Percentiles rank a stretch among this genome's conserved stretches.
Conservation (phyloP, 306 rosid species). For the Dryas alaskensis region DNA sequence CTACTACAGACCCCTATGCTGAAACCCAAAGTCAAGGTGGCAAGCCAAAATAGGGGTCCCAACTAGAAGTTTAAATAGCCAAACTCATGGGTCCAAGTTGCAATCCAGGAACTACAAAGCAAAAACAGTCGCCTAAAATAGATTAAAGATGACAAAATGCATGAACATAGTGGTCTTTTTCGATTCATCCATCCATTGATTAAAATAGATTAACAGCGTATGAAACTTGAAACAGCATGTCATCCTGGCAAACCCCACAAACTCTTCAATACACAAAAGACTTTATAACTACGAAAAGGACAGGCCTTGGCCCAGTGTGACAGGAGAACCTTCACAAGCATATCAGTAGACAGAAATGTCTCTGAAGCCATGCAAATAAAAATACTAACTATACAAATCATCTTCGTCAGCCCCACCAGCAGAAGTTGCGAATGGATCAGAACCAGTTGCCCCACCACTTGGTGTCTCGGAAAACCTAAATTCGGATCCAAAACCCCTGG, state of each 20-base stretch:
- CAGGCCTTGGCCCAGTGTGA: background rate
- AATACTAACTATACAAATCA: background rate
- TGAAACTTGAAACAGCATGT: background rate
- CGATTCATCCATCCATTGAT: background rate
- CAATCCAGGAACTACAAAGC: background rate
- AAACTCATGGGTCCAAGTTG: background rate
- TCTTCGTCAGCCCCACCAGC: slow-evolving; percentile 46
- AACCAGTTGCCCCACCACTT: slow-evolving; percentile 27
- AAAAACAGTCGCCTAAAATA: background rate
- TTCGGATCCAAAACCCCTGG: slow-evolving; percentile 51
- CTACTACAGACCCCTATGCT: no score
- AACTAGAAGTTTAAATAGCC: no score
- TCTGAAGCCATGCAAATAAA: background rate
- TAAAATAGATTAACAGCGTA: background rate
- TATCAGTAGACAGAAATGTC: background rate
- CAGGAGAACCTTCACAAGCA: background rate
- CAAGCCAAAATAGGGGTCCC: background rate
- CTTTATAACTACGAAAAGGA: background rate
- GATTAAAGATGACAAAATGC: background rate
- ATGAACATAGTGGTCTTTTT: background rate
- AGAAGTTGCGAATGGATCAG: slow-evolving; percentile 43
- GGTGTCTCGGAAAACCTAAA: slow-evolving; percentile 43
- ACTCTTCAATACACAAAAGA: background rate
- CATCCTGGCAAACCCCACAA: background rate
- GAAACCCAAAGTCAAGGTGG: background rate